Percentiles rank a stretch among this genome's conserved stretches.
phyloP scores from a whole-genome alignment of 2,329 filamentous ascomycete species.

The Fusarium albosuccineum region DNA sequence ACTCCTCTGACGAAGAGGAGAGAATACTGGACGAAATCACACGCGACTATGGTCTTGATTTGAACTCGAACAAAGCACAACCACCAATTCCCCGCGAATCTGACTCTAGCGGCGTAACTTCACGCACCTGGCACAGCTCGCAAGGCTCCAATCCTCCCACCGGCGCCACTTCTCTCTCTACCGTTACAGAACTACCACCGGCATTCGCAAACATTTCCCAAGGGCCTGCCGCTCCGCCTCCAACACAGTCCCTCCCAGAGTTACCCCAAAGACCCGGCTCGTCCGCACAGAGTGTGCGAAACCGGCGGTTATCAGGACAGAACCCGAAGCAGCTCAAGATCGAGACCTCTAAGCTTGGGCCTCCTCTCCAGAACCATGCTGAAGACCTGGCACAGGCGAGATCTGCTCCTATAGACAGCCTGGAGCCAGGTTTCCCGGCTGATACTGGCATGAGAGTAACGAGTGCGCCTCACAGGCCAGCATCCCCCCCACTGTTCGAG shows the following conservation, averaged over 20 bases:
- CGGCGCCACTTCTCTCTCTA: constrained; percentile 63
- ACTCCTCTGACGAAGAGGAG: constrained; percentile 79
- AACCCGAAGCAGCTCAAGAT: constrained; percentile 89
- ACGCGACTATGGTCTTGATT: constrained; percentile 81
- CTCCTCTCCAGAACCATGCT: constrained; percentile 35
- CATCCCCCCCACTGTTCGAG: constrained; percentile 46
- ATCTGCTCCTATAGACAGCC: constrained; percentile 23
- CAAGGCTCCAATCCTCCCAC: constrained; percentile 74
- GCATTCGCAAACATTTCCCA: constrained; percentile 36
- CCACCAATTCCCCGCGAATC: constrained; percentile 80
- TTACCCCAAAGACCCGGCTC: constrained; percentile 53
- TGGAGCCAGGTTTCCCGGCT: constrained; percentile 18
- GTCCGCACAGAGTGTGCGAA: constrained; percentile 71
- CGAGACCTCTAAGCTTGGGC: constrained; percentile 70
- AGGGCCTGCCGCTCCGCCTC: constrained; percentile 59
- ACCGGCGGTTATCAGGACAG: constrained; percentile 82
- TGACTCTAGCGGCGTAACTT: constrained; percentile 83
- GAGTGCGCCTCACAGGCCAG: constrained; percentile 31
- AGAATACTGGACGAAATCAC: constrained; percentile 89
- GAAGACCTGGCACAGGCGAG: constrained; percentile 27
- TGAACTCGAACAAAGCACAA: constrained; percentile 69
- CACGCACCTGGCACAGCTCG: constrained; percentile 84
- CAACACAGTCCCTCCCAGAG: constrained; percentile 61
- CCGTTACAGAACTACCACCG: constrained; percentile 72
- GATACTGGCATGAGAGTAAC: constrained; percentile 21